Evolutionary conservation across 352 stramenopile species (phyloP), one percentile per base, ranked within the genome.

Genomic region (Globisporangium viniferum): DNA sequence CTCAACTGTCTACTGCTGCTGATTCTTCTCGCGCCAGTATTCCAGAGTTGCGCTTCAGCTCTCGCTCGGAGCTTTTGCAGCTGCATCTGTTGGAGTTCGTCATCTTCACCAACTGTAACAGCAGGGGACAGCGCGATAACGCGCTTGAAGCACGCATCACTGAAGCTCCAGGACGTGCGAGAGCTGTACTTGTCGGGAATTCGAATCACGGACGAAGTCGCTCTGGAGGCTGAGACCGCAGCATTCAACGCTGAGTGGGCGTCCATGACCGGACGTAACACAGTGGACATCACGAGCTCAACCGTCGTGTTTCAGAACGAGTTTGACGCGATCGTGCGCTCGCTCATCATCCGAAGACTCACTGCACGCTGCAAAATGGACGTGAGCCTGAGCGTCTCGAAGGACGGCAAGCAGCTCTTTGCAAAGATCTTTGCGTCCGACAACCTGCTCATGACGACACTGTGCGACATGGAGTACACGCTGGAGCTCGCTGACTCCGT

Each of bases 281-380:
- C 46, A 3, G 35, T 46, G 22, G 51, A 68, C 15, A 41, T 24
- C 24, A 59, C 12, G 29, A 65, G 49, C 29, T 15, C 51, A 12
- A 66, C 54, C 2, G n/a, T 73, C 36, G 62, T 83, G 24, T 70
- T 79, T 33, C 51, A 76, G 59, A 74, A 73, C 49, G 80, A 90
- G 66, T 91, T 91, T 49, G 72, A 87, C 27, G 77, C 84, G 24
- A 89, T 92, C 53, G 74, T 86, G 8, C 84, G 84, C 1, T 74
- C 76, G 20, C 69, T 92, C 0, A 66, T 90, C 24, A 61, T 92
- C n/a, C 73, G 74, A 12, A 81, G 84, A 2, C 73, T 92, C 27
- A 77, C 74, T 0, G 31, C 24, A 12, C 58, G 71, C 0, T 92
- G 84, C 65, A 88, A 86, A 36, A 39, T 90, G 54, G 83, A 90